Evolutionary conservation across 768 basidiomycete genomes (phyloP).

Genomic region (Lentinus brumalis): DNA sequence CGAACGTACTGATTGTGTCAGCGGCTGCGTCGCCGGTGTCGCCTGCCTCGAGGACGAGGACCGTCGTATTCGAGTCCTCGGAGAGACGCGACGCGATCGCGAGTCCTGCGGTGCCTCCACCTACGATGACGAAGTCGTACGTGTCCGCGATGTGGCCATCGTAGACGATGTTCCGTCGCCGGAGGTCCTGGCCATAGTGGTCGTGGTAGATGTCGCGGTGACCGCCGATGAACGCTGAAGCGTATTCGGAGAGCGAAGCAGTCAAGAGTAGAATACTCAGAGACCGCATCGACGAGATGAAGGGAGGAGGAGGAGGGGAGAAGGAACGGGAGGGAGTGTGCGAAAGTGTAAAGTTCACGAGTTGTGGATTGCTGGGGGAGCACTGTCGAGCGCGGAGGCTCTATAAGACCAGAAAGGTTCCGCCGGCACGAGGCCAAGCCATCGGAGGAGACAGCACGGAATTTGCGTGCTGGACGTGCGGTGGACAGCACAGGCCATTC

Average conservation of each 20-base stretch:
- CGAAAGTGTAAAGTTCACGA: neutral
- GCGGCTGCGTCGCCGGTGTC: constrained; percentile 43
- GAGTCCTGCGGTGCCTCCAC: constrained; percentile 50
- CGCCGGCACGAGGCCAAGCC: too few species aligned
- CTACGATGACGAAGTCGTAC: constrained; percentile 59
- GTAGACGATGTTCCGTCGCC: constrained; percentile 42
- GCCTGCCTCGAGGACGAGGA: constrained; percentile 49
- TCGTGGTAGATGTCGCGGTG: constrained; percentile 26
- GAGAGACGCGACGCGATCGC: constrained; percentile 48
- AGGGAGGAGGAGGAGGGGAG: neutral
- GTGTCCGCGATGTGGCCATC: constrained; percentile 39
- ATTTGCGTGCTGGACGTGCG: too few species aligned
- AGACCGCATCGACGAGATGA: constrained; percentile 25
- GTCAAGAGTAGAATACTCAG: constrained; percentile 20
- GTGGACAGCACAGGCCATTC: too few species aligned
- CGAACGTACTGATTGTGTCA: constrained; percentile 13
- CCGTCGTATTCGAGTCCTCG: constrained; percentile 45
- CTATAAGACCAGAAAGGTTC: too few species aligned
- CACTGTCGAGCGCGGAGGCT: too few species aligned
- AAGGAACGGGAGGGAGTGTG: neutral
- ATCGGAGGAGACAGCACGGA: too few species aligned
- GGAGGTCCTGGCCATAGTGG: constrained; percentile 10
- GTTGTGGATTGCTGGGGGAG: neutral
- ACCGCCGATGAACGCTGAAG: constrained; percentile 15
- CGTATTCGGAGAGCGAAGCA: constrained; percentile 21